phyloP scores from a whole-genome alignment of 148 eudicot genomes.

The Oxyria digyna region DNA sequence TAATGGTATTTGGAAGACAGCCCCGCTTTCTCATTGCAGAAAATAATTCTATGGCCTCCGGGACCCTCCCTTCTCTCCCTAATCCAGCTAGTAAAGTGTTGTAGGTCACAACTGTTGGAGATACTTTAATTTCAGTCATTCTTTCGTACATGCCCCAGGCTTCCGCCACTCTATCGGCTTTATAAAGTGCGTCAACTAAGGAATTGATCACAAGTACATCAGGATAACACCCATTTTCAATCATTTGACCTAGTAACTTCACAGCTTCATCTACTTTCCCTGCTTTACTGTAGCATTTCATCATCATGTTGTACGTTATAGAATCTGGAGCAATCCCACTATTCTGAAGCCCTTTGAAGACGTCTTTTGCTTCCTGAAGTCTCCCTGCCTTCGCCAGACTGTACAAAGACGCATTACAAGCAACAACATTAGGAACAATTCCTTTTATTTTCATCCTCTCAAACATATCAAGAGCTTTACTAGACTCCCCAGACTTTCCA shows the following conservation, averaged over 20 bases:
- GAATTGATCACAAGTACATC: constrained; percentile 79
- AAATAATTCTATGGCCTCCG: constrained; percentile 57
- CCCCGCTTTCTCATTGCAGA: constrained; percentile 40
- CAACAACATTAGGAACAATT: constrained; percentile 62
- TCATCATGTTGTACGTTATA: constrained; percentile 89
- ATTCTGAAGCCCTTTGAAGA: constrained; percentile 48
- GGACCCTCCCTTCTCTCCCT: constrained; percentile 64
- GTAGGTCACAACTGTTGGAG: constrained; percentile 85
- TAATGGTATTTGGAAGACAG: constrained; percentile 64
- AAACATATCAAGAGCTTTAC: constrained; percentile 62
- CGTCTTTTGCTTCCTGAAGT: constrained; percentile 60
- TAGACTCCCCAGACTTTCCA: constrained; percentile 65
- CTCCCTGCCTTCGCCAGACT: constrained; percentile 70
- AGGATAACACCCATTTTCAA: constrained; percentile 49
- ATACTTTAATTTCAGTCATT: constrained; percentile 54
- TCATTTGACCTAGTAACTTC: constrained; percentile 53
- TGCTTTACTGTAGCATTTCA: constrained; percentile 76
- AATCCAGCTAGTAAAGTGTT: constrained; percentile 82
- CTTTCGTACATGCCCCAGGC: constrained; percentile 73
- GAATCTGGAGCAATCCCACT: constrained; percentile 81
- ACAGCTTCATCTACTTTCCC: constrained; percentile 77
- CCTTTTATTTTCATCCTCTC: constrained; percentile 73
- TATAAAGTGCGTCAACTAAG: constrained; percentile 74
- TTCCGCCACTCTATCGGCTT: constrained; percentile 61
- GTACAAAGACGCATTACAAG: constrained; percentile 79